Evolutionary conservation across 2,329 filamentous ascomycete species (phyloP).

Genomic region (Talaromyces sp.): DNA sequence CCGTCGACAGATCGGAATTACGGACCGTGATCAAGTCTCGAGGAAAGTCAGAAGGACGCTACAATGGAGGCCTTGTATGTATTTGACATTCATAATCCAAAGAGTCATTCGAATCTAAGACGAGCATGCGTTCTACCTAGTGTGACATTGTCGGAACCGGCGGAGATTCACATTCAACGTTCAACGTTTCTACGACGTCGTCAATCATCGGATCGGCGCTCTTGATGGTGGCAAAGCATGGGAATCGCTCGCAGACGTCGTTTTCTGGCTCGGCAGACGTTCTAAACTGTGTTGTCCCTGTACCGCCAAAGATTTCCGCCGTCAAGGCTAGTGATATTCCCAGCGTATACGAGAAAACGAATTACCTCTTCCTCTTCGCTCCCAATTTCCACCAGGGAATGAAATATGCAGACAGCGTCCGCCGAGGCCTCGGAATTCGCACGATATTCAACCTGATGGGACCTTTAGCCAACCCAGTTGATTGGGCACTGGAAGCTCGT

Average conservation of each 20-base stretch:
- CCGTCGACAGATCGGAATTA: slow-evolving; percentile 61
- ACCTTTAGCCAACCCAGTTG: slow-evolving; percentile 83
- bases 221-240: slow-evolving; percentile 86
- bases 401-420: slow-evolving; percentile 77
- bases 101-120: slow-evolving; percentile 4
- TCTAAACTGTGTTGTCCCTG: slow-evolving; percentile 67
- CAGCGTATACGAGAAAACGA: slow-evolving; percentile 68
- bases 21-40: slow-evolving; percentile 54
- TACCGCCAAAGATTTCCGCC: slow-evolving; percentile 65
- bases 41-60: slow-evolving; percentile 63
- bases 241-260: slow-evolving; percentile 90
- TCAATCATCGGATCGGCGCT: slow-evolving; percentile 86
- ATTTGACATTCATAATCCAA: not conserved
- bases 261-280: slow-evolving; percentile 94
- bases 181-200: slow-evolving; percentile 94
- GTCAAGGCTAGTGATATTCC: slow-evolving; percentile 67
- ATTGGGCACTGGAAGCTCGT: slow-evolving; percentile 77
- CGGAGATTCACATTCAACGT: slow-evolving; percentile 93
- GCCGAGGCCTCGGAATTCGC: slow-evolving; percentile 82
- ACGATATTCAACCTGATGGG: slow-evolving; percentile 98
- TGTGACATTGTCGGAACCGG: slow-evolving; percentile 97
- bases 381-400: slow-evolving; percentile 96
- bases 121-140: slow-evolving; percentile 27
- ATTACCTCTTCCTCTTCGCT: slow-evolving; percentile 94
- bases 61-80: slow-evolving; percentile 76